Evolutionary conservation across 2,329 filamentous ascomycete genomes (phyloP).

Genomic region (Rhynchosporium graminicola): DNA sequence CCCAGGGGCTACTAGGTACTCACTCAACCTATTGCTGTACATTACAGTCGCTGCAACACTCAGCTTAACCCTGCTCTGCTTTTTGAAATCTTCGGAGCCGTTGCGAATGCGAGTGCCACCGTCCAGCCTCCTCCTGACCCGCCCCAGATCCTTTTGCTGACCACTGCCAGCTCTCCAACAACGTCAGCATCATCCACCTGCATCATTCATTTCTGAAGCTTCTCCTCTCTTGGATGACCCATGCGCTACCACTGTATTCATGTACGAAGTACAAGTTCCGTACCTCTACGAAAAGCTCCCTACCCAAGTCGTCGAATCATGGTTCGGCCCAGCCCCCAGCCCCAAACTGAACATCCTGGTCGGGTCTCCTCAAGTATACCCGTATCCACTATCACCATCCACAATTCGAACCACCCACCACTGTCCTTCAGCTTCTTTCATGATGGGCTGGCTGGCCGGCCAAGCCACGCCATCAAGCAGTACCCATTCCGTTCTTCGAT

Average conservation of each 20-base stretch:
- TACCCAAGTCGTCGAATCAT: constrained; percentile 17
- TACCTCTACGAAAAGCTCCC: constrained; percentile 8
- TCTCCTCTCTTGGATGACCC: constrained; percentile 10
- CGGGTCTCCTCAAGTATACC: constrained; percentile 22
- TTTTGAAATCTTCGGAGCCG: constrained; percentile 2
- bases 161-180: constrained; percentile 15
- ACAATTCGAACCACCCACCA: constrained; percentile 16
- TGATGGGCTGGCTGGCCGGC: constrained; percentile 23
- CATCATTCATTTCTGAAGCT: constrained; percentile 8
- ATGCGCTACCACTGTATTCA: constrained; percentile 17
- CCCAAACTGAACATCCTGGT: constrained; percentile 27
- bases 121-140: constrained; percentile 1
- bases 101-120: constrained; percentile 6
- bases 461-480: constrained; percentile 22
- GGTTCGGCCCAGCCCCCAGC: constrained; percentile 28
- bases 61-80: background rate
- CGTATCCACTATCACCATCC: constrained; percentile 25
- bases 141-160: background rate
- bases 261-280: background rate
- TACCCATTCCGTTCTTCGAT: constrained; percentile 27
- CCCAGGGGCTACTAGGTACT: background rate
- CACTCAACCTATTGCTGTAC: too few species aligned
- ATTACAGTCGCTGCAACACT: background rate
- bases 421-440: constrained; percentile 23
- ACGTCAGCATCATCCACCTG: constrained; percentile 22